phyloP scores from a whole-genome alignment of 2,329 filamentous ascomycete genomes.

The Teratosphaeria destructans region DNA sequence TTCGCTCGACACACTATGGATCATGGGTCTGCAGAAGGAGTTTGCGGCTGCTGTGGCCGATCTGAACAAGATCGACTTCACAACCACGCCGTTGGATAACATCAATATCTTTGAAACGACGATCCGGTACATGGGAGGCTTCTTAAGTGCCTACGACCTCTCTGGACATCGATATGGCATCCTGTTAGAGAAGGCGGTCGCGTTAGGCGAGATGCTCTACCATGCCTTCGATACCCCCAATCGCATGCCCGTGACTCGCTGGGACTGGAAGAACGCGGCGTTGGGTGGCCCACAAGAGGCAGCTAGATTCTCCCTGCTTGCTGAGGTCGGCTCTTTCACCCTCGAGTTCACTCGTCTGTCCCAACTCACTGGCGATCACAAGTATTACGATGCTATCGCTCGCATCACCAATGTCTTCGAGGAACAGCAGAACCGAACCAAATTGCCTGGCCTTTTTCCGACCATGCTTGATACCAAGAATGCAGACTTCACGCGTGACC shows the following conservation, averaged over 20 bases:
- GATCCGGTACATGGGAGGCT: conserved; percentile 31
- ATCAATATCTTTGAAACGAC: conserved; percentile 42
- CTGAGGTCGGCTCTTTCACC: conserved; percentile 37
- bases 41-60: conserved; percentile 33
- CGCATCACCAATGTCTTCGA: conserved; percentile 33
- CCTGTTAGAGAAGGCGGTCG: conserved; percentile 25
- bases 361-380: conserved; percentile 34
- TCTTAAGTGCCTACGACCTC: conserved; percentile 22
- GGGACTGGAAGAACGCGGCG: conserved; percentile 26
- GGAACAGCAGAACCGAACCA: conserved; percentile 32
- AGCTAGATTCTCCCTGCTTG: conserved; percentile 20
- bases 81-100: conserved; percentile 25
- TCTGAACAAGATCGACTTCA: conserved; percentile 34
- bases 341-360: conserved; percentile 40
- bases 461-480: conserved; percentile 32
- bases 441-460: conserved; percentile 38
- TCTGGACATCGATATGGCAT: conserved; percentile 16
- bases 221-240: conserved; percentile 39
- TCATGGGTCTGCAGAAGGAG: conserved; percentile 38
- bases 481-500: conserved; percentile 32
- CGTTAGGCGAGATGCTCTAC: conserved; percentile 34
- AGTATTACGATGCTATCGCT: conserved; percentile 37
- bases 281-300: conserved; percentile 7
- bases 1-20: conserved; percentile 37
- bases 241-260: conserved; percentile 37